A percentile compares a stretch with the other conserved stretches of the same genome.
These are phyloP conservation scores for Termitomyces sp. DNA, from an alignment of 768 basidiomycete species.

Conservation along the genomic window DNA sequence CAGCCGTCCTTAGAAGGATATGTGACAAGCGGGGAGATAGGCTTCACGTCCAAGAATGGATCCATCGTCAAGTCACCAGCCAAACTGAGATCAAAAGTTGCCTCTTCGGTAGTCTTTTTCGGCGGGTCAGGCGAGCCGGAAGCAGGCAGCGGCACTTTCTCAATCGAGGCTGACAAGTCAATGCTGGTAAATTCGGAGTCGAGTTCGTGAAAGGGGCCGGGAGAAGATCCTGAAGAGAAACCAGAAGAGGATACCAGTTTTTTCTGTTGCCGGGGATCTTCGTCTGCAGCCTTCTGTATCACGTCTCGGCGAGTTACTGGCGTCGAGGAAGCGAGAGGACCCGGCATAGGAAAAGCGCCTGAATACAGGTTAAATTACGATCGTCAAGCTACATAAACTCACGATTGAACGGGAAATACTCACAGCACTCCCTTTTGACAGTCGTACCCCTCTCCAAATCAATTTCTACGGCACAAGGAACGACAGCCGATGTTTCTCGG, in stretches of 20 bases:
- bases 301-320: not conserved
- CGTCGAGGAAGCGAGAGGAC: not conserved
- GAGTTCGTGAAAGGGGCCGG: not conserved
- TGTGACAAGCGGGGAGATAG: constrained; percentile 1
- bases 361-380: not conserved
- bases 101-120: not conserved
- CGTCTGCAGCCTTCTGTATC: not conserved
- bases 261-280: not conserved
- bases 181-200: constrained; percentile 1
- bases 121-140: not conserved
- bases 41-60: constrained; percentile 12
- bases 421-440: not conserved
- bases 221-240: constrained; percentile 3
- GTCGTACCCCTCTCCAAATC: constrained; percentile 16
- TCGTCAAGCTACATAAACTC: not conserved
- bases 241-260: not conserved
- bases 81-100: not conserved
- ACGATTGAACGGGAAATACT: not conserved
- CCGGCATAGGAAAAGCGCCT: constrained; percentile 5
- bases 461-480: constrained; percentile 9
- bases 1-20: not conserved
- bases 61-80: constrained; percentile 2
- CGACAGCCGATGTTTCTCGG: constrained; percentile 14
- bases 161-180: constrained; percentile 11
- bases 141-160: not conserved